Evolutionary conservation across 306 rosid genomes (phyloP), one percentile per base, ranked within the genome.

Genomic region (Prinsepia uniflora): DNA sequence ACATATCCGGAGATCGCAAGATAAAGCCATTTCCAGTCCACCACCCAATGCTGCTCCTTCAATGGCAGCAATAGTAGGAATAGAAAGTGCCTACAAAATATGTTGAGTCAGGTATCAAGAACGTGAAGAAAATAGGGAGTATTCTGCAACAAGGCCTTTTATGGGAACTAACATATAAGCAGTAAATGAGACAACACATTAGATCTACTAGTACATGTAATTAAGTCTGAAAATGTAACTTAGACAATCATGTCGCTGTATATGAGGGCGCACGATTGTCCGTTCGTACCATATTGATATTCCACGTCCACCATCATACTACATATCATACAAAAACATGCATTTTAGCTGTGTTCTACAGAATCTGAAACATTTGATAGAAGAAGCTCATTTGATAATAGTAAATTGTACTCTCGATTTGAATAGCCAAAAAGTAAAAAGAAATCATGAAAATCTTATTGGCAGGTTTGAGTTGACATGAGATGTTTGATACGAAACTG

Each of bases 21-120:
- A 89, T 64, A 94, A 71, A 80, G 96, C 97, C 89, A 94, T 81
- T 86, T 90, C 97, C 80, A 94, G 92, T 79, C 98, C 98, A 80
- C 98, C 97, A 53, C 98, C 98, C 72, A 90, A 75, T 34, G 98
- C 96, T 22, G 83, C 96, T 72, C 98, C 98, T 83, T 94, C 98
- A 75, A 94, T 84, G 72, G 83, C 89, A 46, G 97, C 96, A 72
- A 94, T 84, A 72, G 92, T 87, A 67, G 98, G 98, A 62, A 94
- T 64, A 47, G 60, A 36, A 78, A 94, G 84, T 65, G 52, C 87
- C 97, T 94, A 83, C 46, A 80, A 59, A 76, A 58, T 68, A 75
- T n/a, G 63, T 19, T 71, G 41, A 76, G 17, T 53, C 63, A 72
- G 63, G 67, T 75, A 10, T 68, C 70, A 82, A 62, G 63, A 42